Evolutionary conservation across 139 green algal genomes (phyloP), one percentile per base, ranked within the genome.

Genomic region (Chlorella sp.): DNA sequence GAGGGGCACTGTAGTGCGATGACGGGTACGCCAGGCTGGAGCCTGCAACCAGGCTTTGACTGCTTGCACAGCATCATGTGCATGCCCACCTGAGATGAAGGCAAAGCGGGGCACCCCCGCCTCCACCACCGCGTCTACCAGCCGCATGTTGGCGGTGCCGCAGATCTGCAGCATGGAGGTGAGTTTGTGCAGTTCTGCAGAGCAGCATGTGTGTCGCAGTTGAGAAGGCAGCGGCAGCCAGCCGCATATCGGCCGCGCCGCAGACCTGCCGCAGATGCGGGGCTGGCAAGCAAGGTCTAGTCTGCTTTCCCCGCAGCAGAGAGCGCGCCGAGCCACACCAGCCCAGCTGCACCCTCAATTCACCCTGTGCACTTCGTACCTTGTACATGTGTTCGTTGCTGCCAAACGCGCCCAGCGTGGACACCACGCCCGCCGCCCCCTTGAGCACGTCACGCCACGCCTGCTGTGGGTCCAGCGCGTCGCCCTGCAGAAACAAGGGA

Each of bases 331-430:
- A n/a, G n/a, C n/a, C n/a, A n/a, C n/a, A n/a, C n/a, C n/a, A n/a
- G n/a, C n/a, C n/a, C 46, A 54, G 46, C 65, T 28, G 36, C 68
- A 43, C 19, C 28, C 65, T 34, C 28, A n/a, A n/a, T n/a, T n/a
- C n/a, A n/a, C n/a, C n/a, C n/a, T n/a, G n/a, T n/a, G n/a, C n/a
- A n/a, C n/a, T 3, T 48, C 16, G 17, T 43, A 89, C 88, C 87
- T 90, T 94, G 77, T 92, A 92, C 95, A 98, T 98, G 36, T 92
- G 78, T 1, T 94, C 90, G 77, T 96, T 94, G 32, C 83, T 92
- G 32, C 96, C 96, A 87, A 98, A 98, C 9, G 76, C 92, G 11
- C 96, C 96, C 24, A 98, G 84, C 41, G 92, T 96, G 32, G 87
- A 95, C 74, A 98, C 90, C 1, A 94, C 94, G 0, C 91, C 95